phyloP scores from a whole-genome alignment of 495 filamentous ascomycete species.

The Friedmanniomyces simplex region DNA sequence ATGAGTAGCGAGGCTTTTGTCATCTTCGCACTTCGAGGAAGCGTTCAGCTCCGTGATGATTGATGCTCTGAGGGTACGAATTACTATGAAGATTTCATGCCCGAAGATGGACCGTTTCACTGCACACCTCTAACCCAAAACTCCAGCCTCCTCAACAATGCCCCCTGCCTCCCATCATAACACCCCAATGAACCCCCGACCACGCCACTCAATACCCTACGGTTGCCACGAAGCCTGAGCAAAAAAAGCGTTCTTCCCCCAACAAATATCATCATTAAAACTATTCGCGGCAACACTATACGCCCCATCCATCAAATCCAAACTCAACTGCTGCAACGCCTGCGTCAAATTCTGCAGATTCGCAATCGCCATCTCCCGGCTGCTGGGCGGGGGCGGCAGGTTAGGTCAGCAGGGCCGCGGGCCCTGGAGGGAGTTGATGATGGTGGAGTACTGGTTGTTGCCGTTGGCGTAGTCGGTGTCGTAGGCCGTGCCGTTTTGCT shows the following conservation, averaged over 20 bases:
- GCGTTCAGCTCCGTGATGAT: too few relatives aligned
- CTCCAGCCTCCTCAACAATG: too few relatives aligned
- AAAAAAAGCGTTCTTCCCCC: background rate
- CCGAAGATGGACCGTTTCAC: too few relatives aligned
- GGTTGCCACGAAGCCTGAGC: background rate
- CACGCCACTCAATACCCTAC: too few relatives aligned
- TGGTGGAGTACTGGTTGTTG: background rate
- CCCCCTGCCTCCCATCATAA: too few relatives aligned
- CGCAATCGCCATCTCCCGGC: background rate
- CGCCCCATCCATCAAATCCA: background rate
- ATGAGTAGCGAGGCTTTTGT: too few relatives aligned
- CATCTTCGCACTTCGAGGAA: too few relatives aligned
- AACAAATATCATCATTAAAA: background rate
- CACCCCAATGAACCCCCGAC: too few relatives aligned
- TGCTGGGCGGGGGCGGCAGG: background rate
- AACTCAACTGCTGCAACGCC: background rate
- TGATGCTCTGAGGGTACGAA: too few relatives aligned
- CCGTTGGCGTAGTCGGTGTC: background rate
- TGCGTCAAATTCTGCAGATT: background rate
- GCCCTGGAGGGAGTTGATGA: conserved; percentile 2
- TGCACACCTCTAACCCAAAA: too few relatives aligned
- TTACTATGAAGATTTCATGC: too few relatives aligned
- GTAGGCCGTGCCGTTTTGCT: background rate
- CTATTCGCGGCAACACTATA: background rate
- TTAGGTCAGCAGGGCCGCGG: background rate